A percentile compares a stretch with the other conserved stretches of the same genome.
Evolutionary conservation across 371 early-diverging fungal genomes (phyloP).

Genomic region (Mortierella sp.): DNA sequence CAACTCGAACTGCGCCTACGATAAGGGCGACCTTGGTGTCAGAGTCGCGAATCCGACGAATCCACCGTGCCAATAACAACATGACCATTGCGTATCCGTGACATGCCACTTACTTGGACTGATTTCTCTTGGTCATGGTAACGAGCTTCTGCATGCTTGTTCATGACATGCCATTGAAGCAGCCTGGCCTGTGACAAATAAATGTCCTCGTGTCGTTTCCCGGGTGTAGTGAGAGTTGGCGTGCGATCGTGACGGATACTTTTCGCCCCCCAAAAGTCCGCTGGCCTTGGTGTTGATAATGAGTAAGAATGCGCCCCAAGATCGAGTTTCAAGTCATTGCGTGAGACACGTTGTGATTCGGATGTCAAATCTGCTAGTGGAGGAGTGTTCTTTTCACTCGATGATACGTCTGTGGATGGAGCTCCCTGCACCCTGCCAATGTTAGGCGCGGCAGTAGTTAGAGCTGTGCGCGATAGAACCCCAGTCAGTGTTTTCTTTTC

Average conservation of each 20-base stretch:
- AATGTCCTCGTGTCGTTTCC: conserved; percentile 33
- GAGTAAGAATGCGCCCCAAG: not conserved
- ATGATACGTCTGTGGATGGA: not conserved
- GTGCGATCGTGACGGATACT: conserved; percentile 15
- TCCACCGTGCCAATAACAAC: not conserved
- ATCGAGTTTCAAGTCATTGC: not conserved
- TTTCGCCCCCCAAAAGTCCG: conserved; percentile 6
- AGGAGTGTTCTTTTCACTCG: too few species aligned
- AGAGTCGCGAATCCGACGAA: not conserved
- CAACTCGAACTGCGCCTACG: conserved; percentile 19
- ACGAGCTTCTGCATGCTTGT: conserved; percentile 2
- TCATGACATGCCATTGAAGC: conserved; percentile 37
- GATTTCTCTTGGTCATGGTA: conserved; percentile 24
- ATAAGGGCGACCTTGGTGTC: not conserved
- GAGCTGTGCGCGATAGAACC: not conserved
- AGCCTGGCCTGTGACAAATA: conserved; percentile 43
- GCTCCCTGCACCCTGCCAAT: not conserved
- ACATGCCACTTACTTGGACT: conserved; percentile 31
- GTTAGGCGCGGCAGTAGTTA: not conserved
- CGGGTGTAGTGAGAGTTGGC: not conserved
- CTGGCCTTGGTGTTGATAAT: not conserved
- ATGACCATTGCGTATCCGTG: not conserved
- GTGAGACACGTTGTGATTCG: not conserved
- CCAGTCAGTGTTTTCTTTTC: conserved; percentile 14
- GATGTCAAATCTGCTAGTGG: too few species aligned